Evolutionary conservation across 2,329 filamentous ascomycete species (phyloP).

Genomic region (Ceratocystis lukuohia): DNA sequence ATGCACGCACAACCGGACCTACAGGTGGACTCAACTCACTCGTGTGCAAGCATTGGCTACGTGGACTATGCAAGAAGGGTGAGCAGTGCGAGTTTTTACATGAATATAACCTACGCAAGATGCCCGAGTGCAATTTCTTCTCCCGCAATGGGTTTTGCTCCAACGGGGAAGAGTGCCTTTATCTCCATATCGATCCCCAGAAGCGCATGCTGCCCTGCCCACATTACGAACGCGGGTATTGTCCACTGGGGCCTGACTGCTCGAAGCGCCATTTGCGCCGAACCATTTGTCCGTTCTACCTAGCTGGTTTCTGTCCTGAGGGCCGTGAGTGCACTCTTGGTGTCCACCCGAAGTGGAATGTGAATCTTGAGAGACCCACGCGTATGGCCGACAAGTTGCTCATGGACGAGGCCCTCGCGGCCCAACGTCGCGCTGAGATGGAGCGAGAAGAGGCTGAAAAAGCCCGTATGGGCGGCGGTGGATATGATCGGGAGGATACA

Average conservation of each 20-base stretch:
- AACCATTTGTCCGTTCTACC: constrained; percentile 68
- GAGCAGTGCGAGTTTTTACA: constrained; percentile 95
- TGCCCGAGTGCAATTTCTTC: constrained; percentile 98
- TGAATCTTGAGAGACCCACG: constrained; percentile 60
- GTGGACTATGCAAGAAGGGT: constrained; percentile 94
- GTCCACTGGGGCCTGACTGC: constrained; percentile 75
- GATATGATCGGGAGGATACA: constrained; percentile 28
- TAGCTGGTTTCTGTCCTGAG: constrained; percentile 90
- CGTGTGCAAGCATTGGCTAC: constrained; percentile 97
- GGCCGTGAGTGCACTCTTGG: constrained; percentile 60
- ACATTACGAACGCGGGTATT: constrained; percentile 91
- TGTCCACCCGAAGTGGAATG: constrained; percentile 70
- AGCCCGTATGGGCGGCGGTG: constrained; percentile 20
- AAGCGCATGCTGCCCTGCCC: constrained; percentile 68
- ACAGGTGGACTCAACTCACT: constrained; percentile 57
- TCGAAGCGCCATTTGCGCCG: constrained; percentile 79
- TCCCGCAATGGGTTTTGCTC: constrained; percentile 86
- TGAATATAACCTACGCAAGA: constrained; percentile 95
- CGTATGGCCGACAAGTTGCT: constrained; percentile 55
- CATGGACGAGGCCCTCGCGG: constrained; percentile 30
- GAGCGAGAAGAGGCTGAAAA: constrained; percentile 15
- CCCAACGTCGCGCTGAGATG: constrained; percentile 26
- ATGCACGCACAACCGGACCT: constrained; percentile 27
- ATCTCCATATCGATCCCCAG: constrained; percentile 77
- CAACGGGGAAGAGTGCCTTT: constrained; percentile 92